Percentiles rank a stretch among this genome's conserved stretches.
Conservation (phyloP, 495 filamentous ascomycete genomes). For the Jackrogersella multiformis region DNA sequence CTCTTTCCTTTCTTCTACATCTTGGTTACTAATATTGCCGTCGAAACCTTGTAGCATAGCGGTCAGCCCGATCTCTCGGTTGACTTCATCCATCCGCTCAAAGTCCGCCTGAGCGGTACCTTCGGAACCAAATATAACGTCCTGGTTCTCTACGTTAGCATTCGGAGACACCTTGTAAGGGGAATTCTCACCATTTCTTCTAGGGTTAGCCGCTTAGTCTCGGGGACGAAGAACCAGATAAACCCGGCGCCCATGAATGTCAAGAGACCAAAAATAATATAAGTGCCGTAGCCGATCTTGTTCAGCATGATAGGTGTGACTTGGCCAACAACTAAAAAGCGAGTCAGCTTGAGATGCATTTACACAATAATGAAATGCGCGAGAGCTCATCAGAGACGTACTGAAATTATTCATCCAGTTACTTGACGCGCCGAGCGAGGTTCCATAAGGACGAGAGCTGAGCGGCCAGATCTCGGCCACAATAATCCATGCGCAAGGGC, state of each 20-base stretch:
- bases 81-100: conserved; percentile 76
- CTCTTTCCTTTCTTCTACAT: conserved; percentile 35
- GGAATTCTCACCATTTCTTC: conserved; percentile 61
- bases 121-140: conserved; percentile 78
- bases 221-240: conserved; percentile 77
- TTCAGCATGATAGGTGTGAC: conserved; percentile 81
- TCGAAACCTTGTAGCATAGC: conserved; percentile 48
- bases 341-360: not conserved
- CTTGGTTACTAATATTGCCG: conserved; percentile 28
- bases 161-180: not conserved
- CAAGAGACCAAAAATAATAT: conserved; percentile 79
- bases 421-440: conserved; percentile 71
- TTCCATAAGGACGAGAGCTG: conserved; percentile 76
- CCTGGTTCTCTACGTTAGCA: conserved; percentile 60
- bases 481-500: conserved; percentile 75
- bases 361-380: too few species aligned
- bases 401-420: conserved; percentile 66
- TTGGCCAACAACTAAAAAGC: conserved; percentile 64
- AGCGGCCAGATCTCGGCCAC: conserved; percentile 82
- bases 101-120: conserved; percentile 75
- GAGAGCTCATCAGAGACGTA: conserved; percentile 6
- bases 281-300: conserved; percentile 77
- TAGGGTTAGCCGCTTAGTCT: conserved; percentile 72
- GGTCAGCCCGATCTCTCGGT: conserved; percentile 72
- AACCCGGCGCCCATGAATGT: conserved; percentile 76